phyloP scores from a whole-genome alignment of 2,329 filamentous ascomycete species.

The Verticillium zaregamsianum region DNA sequence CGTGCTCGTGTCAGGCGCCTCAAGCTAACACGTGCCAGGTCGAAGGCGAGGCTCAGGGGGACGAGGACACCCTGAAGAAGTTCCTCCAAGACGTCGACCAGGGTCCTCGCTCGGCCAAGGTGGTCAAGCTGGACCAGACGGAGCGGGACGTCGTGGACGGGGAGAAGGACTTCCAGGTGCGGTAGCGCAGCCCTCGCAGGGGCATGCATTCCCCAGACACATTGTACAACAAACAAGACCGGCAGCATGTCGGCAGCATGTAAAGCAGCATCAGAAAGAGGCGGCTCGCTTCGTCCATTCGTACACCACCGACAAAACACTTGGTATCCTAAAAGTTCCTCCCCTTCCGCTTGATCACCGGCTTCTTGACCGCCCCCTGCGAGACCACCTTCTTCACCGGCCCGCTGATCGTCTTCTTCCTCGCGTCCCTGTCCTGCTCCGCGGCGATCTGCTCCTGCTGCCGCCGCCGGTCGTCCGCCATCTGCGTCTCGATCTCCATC shows the following conservation, averaged over 20 bases:
- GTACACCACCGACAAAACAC: neutral
- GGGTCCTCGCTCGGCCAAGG: constrained; percentile 68
- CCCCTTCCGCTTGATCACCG: constrained; percentile 51
- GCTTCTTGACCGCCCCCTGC: constrained; percentile 60
- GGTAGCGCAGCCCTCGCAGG: constrained; percentile 15
- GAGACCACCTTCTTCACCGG: constrained; percentile 52
- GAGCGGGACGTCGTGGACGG: constrained; percentile 61
- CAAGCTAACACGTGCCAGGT: constrained; percentile 52
- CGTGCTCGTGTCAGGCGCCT: neutral
- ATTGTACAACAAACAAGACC: neutral
- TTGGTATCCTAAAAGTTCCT: constrained; percentile 40
- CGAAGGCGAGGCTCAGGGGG: constrained; percentile 82
- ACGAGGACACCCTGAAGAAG: constrained; percentile 56
- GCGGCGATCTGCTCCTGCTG: constrained; percentile 54
- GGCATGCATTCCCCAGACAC: neutral
- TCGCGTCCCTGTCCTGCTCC: constrained; percentile 42
- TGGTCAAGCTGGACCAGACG: constrained; percentile 69
- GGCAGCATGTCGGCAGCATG: neutral
- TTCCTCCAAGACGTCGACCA: constrained; percentile 72
- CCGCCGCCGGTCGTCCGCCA: constrained; percentile 76
- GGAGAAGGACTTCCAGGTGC: constrained; percentile 63
- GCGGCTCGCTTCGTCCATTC: neutral
- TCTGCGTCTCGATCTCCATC: constrained; percentile 90
- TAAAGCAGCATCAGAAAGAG: neutral
- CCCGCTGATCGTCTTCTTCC: constrained; percentile 31